Base-by-base conservation (phyloP, 768 basidiomycete genomes). In the Podaxis sp. region DNA sequence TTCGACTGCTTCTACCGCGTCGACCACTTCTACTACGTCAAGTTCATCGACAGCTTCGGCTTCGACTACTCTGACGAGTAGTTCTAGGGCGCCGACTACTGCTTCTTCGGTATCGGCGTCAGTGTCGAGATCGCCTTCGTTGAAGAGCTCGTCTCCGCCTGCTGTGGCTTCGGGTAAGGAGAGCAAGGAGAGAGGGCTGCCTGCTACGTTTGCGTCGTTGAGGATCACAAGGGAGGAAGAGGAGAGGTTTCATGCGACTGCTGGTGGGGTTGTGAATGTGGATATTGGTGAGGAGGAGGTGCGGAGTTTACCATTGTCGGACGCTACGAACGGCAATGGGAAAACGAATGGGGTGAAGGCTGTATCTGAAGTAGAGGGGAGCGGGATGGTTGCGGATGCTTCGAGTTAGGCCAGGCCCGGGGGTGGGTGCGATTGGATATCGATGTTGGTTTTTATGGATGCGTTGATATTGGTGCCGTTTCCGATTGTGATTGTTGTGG, bases 1-100 rank as follows among this genome's bases (percentile, higher is more conserved):
- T 54, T 54, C 61, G 24, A 30, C 68, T 13, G 66, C 71, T 22
- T 67, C 69, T 37, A 66, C 69, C 17, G 51, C 63, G 12, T 55
- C 68, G 56, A 62, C 62, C 11, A 3, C 10, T 46, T 57, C 40
- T 13, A 26, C 56, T 0, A 40, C 56, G 12, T 46, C 40, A 10
- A 57, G 20, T 46, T 46, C 44, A 10, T 46, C 44, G 20, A 46
- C 17, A 2, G 44, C 17, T 20, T 46, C 20, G 20, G 33, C 33
- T 33, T 33, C 33, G 33, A 30, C 30, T 30, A 0, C 7, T 30
- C 8, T 30, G 30, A 30, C 30, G 30, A 33, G 33, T 10, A 33
- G 33, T 33, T 33, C 33, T 2, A 33, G 10, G 10, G 33, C 33
- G 33, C 33, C 33, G 33, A 33, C 33, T 33, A 33, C 33, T 8